These are phyloP conservation scores for Dactylis glomerata DNA, from an alignment of 176 grass and related monocot species.

Conservation along the genomic window DNA sequence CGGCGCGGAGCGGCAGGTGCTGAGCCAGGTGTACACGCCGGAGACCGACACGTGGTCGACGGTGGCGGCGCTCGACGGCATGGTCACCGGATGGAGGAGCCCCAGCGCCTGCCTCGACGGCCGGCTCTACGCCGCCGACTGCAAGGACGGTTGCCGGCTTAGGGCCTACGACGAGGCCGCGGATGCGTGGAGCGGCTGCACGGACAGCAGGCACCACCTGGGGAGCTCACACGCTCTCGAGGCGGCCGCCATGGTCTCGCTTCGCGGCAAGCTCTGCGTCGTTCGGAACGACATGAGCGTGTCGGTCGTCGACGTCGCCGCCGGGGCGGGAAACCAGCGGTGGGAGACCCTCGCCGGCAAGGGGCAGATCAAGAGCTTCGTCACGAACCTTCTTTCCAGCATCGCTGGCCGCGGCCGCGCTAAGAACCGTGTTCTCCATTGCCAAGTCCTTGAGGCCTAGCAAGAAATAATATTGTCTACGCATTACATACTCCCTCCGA, in stretches of 20 bases:
- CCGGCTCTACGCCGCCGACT: slow-evolving; percentile 59
- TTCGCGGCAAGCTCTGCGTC: slow-evolving; percentile 58
- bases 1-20: slow-evolving; percentile 47
- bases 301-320: slow-evolving; percentile 47
- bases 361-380: slow-evolving; percentile 52
- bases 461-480: background rate
- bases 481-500: background rate
- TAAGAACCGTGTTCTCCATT: slow-evolving; percentile 64
- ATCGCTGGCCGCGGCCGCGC: slow-evolving; percentile 44
- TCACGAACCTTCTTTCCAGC: slow-evolving; percentile 47
- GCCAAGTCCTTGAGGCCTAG: slow-evolving; percentile 71
- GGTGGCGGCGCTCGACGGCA: slow-evolving; percentile 47
- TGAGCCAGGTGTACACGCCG: slow-evolving; percentile 58
- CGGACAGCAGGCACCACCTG: slow-evolving; percentile 51
- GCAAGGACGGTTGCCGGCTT: slow-evolving; percentile 73
- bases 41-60: slow-evolving; percentile 42
- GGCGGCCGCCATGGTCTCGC: slow-evolving; percentile 54
- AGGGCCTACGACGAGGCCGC: slow-evolving; percentile 48
- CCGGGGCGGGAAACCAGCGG: background rate
- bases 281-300: slow-evolving; percentile 84
- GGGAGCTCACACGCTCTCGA: slow-evolving; percentile 63
- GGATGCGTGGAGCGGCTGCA: slow-evolving; percentile 41
- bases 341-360: slow-evolving; percentile 60
- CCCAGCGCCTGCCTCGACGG: slow-evolving; percentile 59
- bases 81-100: slow-evolving; percentile 71